Percentiles rank a stretch among this genome's conserved stretches.
phyloP scores from a whole-genome alignment of 305 asterid genomes.

The Fraxinus sp. region DNA sequence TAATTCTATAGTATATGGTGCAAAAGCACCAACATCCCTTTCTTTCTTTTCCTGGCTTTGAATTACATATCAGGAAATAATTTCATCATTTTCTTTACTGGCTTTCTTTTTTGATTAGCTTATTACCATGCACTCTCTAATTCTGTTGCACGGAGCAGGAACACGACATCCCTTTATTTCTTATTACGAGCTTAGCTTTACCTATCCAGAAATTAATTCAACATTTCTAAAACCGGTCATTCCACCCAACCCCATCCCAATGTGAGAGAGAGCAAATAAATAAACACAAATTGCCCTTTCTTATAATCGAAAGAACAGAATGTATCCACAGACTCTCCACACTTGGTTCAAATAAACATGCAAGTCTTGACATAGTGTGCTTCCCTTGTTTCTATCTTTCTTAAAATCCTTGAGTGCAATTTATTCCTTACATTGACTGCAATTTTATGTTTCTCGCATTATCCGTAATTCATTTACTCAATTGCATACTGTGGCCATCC shows the following conservation, averaged over 20 bases:
- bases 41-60: not conserved
- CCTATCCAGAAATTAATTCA: not conserved
- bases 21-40: not conserved
- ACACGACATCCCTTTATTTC: not conserved
- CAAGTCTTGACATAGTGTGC: not conserved
- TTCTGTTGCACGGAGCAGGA: not conserved
- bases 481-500: not conserved
- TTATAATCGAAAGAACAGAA: not conserved
- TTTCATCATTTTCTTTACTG: not conserved
- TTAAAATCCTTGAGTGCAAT: not conserved
- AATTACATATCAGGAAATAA: not conserved
- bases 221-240: not conserved
- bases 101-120: not conserved
- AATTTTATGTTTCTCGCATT: not conserved
- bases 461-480: not conserved
- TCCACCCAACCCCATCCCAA: not conserved
- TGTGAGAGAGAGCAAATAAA: not conserved
- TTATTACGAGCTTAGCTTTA: not conserved
- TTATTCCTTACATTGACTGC: not conserved
- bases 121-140: not conserved
- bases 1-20: not conserved
- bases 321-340: not conserved
- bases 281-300: not conserved
- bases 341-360: not conserved
- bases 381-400: not conserved